Base-by-base conservation (phyloP, 1,284 basidiomycete genomes). In the Flammula alnicola region DNA sequence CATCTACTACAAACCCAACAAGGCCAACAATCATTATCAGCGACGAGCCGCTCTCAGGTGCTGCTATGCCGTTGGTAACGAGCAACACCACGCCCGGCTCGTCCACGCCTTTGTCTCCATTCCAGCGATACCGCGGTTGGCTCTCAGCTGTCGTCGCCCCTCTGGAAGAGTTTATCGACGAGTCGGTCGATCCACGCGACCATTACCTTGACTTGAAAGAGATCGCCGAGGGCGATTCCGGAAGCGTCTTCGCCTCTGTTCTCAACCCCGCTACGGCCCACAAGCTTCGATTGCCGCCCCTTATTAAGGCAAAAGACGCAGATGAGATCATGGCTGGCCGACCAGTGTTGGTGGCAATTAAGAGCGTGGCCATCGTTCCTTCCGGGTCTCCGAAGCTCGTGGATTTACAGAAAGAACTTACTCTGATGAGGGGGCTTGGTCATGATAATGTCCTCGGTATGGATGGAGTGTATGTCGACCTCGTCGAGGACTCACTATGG, bases 191-290 rank as follows among this genome's bases (percentile, higher is more conserved):
- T 58, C 88, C 88, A 3, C 71, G 77, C 7, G 74, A 78, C 1
- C 75, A 80, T 47, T 91, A 85, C 64, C 66, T 74, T 4, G 80
- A 88, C 55, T 68, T 90, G 37, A 77, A 77, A 41, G 88, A 90
- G 67, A 85, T 91, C 26, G 88, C 88, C 0, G 85, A 91, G 64
- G 88, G 89, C 35, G 88, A 90, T 59, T 86, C 80, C 39, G 89
- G 89, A 2, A 84, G 79, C 3, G 86, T 91, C 16, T 91, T 74
- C 61, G 77, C 81, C 17, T 86, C 87, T 0, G 70, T 74, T 5
- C 69, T 87, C 2, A 63, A 73, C 9, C 59, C 59, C 5, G 58
- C 58, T 10, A 67, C 70, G 7, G 53, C 70, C 6, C 41, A 67
- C 10, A 65, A 66, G 56, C 71, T 74, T 45, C 65, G 61, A 57